phyloP scores from a whole-genome alignment of 495 filamentous ascomycete genomes.

The Lophiotrema nucula region DNA sequence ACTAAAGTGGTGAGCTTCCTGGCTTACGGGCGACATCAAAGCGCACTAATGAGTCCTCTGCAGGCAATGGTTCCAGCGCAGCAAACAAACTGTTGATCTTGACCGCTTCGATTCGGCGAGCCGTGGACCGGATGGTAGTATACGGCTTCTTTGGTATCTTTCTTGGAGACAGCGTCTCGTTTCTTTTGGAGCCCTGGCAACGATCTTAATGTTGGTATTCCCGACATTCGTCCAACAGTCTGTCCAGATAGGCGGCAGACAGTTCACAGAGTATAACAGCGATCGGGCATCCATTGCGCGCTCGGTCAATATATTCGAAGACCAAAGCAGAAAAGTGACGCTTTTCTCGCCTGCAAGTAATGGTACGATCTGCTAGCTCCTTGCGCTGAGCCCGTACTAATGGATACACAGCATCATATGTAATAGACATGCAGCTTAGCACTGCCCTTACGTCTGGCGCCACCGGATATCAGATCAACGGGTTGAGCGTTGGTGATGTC shows the following conservation, averaged over 20 bases:
- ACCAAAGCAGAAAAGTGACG: not conserved
- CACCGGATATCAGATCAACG: not conserved
- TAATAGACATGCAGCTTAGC: not conserved
- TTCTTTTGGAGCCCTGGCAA: not conserved
- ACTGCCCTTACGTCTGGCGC: not conserved
- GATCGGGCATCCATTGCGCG: not conserved
- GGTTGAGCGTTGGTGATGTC: no score
- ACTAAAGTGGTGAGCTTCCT: not conserved
- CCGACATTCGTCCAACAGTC: conserved; percentile 4
- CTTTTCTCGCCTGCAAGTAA: not conserved
- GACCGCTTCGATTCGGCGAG: not conserved
- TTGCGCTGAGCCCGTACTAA: not conserved
- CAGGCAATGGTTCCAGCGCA: not conserved
- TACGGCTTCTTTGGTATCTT: not conserved
- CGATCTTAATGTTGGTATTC: conserved; percentile 1
- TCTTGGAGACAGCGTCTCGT: not conserved
- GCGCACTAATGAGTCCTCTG: not conserved
- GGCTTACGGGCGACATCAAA: not conserved
- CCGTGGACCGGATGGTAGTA: not conserved
- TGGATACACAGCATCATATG: not conserved
- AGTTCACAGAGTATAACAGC: not conserved
- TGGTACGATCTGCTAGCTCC: not conserved
- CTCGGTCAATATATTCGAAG: not conserved
- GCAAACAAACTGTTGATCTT: not conserved
- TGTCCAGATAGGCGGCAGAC: not conserved